These are phyloP conservation scores for Neurospora tetraspora DNA, from an alignment of 495 filamentous ascomycete genomes.

Conservation along the genomic window DNA sequence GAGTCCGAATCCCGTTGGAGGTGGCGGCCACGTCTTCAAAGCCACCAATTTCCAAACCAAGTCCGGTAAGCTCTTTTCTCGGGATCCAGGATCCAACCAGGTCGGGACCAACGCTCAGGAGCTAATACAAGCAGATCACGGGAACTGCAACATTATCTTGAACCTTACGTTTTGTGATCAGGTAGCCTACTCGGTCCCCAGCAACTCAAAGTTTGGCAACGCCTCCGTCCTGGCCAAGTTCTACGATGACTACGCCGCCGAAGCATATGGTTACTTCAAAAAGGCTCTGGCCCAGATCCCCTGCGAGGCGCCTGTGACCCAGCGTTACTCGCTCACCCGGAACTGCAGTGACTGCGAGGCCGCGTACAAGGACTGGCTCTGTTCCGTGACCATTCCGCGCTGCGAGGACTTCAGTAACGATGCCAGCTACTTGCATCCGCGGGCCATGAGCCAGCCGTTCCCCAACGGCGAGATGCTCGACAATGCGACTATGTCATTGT, in stretches of 20 bases:
- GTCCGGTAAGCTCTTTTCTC: slow-evolving; percentile 42
- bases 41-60: slow-evolving; percentile 66
- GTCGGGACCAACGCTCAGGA: neutral
- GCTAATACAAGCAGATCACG: slow-evolving; percentile 11
- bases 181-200: slow-evolving; percentile 82
- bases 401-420: slow-evolving; percentile 69
- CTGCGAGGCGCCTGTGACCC: slow-evolving; percentile 58
- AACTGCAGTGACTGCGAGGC: slow-evolving; percentile 63
- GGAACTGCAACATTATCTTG: slow-evolving; percentile 75
- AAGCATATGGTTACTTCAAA: slow-evolving; percentile 61
- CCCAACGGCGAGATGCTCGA: slow-evolving; percentile 57
- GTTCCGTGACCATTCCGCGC: slow-evolving; percentile 81
- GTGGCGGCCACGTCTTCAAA: slow-evolving; percentile 63
- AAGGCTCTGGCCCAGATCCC: slow-evolving; percentile 75
- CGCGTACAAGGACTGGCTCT: slow-evolving; percentile 91
- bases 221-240: slow-evolving; percentile 44
- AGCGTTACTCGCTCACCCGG: slow-evolving; percentile 70
- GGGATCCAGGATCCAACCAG: neutral
- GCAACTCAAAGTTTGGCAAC: slow-evolving; percentile 52
- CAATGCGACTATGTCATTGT: slow-evolving; percentile 14
- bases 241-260: slow-evolving; percentile 57
- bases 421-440: slow-evolving; percentile 47
- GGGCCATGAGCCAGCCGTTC: slow-evolving; percentile 59
- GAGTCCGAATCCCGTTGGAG: slow-evolving; percentile 45
- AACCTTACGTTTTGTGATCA: slow-evolving; percentile 77